Evolutionary conservation across 352 stramenopile species (phyloP), one percentile per base, ranked within the genome.

Genomic region (Phytophthora vignae): DNA sequence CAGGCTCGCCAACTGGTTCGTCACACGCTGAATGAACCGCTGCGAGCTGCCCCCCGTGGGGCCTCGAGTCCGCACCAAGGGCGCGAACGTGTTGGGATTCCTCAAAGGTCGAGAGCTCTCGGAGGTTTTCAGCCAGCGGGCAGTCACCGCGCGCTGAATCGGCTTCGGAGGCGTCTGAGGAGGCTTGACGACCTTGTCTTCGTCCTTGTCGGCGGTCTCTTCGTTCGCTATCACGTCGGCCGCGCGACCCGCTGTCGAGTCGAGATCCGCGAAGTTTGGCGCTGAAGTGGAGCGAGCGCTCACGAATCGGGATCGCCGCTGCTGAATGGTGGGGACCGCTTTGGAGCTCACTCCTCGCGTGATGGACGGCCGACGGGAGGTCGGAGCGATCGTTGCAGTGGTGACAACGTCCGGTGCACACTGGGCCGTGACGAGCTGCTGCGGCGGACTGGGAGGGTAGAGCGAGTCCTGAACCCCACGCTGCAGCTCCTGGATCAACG

Each of bases 21-120:
- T 76, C 69, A 76, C 58, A n/a, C 69, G 64, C 29, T 76, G 69
- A 12, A 76, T 76, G 21, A 76, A 76, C 19, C 69, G 56, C 5
- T 76, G 63, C 9, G 69, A 76, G 22, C 69, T 73, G 46, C 64
- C 73, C 15, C 44, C 69, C n/a, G 57, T 17, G 4, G 22, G 33
- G 19, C 7, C 31, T 55, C 64, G 63, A 12, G 69, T 36, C 2
- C 64, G 64, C 38, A 56, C 53, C 52, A 56, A 60, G 17, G 57
- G 31, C 8, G 68, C 31, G 11, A 49, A 61, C 6, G 52, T 53
- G 38, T 58, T 75, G 17, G 40, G 57, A 9, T 12, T 19, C 33
- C 69, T 44, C 42, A 76, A 48, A 8, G 69, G 57, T 22, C 38
- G 65, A 42, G 42, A 61, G 33, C 63, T 66, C 4, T 76, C 69